Conservation (phyloP, 2,329 filamentous ascomycete genomes). For the Alternaria rosae region DNA sequence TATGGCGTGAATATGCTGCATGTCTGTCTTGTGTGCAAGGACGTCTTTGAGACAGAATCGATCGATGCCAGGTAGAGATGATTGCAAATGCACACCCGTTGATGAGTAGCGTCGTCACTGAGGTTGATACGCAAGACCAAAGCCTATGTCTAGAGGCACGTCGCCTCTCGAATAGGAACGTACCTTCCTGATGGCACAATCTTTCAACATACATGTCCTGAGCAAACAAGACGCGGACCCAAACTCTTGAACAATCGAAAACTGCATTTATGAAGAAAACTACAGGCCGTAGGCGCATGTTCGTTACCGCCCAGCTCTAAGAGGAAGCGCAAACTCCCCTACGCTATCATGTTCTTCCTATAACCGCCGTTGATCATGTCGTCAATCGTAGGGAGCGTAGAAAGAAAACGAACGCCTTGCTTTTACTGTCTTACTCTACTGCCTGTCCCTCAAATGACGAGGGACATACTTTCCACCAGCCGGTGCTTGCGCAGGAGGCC, state of each 20-base stretch:
- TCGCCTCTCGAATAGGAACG: neutral
- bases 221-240: neutral
- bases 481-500: constrained; percentile 33
- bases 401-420: constrained; percentile 13
- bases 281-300: constrained; percentile 10
- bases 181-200: neutral
- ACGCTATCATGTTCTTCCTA: constrained; percentile 16
- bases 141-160: neutral
- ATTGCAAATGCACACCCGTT: neutral
- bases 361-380: constrained; percentile 10
- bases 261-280: constrained; percentile 14
- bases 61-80: neutral
- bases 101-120: neutral
- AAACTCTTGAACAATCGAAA: neutral
- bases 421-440: constrained; percentile 12
- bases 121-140: neutral
- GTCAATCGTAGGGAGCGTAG: constrained; percentile 13
- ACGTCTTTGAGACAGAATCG: neutral
- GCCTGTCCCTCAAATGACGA: constrained; percentile 41
- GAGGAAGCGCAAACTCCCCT: constrained; percentile 13
- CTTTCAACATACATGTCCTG: neutral
- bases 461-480: constrained; percentile 52
- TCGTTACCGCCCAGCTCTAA: constrained; percentile 18
- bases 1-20: neutral
- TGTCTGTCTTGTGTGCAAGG: neutral